phyloP scores from a whole-genome alignment of 106 monocot species.

The Dendrobium chrysotoxum region DNA sequence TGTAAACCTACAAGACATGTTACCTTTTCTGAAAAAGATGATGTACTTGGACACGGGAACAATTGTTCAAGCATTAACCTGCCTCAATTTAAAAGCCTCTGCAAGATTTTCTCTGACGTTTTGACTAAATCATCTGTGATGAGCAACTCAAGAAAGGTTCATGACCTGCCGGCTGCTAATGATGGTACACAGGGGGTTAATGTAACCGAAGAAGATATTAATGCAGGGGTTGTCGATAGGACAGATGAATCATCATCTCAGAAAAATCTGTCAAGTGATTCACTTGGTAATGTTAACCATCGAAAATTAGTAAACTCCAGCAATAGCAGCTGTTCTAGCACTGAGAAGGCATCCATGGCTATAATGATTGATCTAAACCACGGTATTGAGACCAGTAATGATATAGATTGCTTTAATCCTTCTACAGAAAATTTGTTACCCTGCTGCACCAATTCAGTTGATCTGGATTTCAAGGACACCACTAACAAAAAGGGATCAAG shows the following conservation, averaged over 20 bases:
- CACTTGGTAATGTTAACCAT: slow-evolving; percentile 8
- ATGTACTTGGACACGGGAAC: slow-evolving; percentile 16
- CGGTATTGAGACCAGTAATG: slow-evolving; percentile 1
- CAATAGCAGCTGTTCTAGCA: slow-evolving; percentile 1
- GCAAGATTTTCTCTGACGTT: slow-evolving; percentile 44
- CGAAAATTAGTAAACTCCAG: not conserved
- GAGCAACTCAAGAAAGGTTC: slow-evolving; percentile 6
- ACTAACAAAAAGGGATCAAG: not conserved
- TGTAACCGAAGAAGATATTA: not conserved
- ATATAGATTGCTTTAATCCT: not conserved
- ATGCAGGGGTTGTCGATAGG: slow-evolving; percentile 3
- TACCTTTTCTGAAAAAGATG: slow-evolving; percentile 34
- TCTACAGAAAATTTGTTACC: slow-evolving; percentile 3
- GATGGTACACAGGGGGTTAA: too few relatives aligned
- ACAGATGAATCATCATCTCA: not conserved
- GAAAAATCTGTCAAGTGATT: slow-evolving; percentile 12
- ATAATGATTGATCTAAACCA: slow-evolving; percentile 23
- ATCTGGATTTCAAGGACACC: not conserved
- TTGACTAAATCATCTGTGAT: slow-evolving; percentile 34
- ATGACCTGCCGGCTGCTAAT: not conserved
- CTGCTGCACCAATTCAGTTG: slow-evolving; percentile 4
- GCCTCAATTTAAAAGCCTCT: slow-evolving; percentile 36
- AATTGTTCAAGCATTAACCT: slow-evolving; percentile 24
- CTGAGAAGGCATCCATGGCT: slow-evolving; percentile 5
- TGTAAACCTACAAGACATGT: slow-evolving; percentile 22